Conservation (phyloP, 768 basidiomycete species). For the Suillus subalutaceus region DNA sequence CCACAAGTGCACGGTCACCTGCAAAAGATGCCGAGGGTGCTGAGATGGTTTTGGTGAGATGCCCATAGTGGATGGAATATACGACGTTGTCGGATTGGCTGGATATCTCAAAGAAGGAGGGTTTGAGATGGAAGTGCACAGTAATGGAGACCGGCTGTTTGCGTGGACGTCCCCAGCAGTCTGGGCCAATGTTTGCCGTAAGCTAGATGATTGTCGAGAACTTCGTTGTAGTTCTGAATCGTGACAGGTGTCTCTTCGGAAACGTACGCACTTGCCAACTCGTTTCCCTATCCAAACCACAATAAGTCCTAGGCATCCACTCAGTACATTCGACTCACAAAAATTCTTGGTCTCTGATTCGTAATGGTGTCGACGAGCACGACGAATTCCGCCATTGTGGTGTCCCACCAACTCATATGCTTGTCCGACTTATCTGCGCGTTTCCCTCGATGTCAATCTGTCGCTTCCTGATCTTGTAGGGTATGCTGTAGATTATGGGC, state of each 20-base stretch:
- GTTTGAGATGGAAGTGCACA: slow-evolving; percentile 45
- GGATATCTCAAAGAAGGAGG: slow-evolving; percentile 45
- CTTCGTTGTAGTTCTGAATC: not conserved
- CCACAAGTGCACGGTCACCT: slow-evolving; percentile 24
- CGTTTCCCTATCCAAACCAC: not conserved
- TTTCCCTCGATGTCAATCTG: not conserved
- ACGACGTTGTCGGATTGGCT: slow-evolving; percentile 53
- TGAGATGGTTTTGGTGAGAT: slow-evolving; percentile 29
- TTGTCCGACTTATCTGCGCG: not conserved
- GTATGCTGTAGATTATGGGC: not conserved
- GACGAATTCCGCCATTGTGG: slow-evolving; percentile 10
- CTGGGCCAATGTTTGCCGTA: slow-evolving; percentile 45
- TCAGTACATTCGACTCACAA: slow-evolving; percentile 14
- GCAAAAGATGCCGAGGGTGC: not conserved
- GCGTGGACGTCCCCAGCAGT: slow-evolving; percentile 52
- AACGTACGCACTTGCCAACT: slow-evolving; percentile 8
- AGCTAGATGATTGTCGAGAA: slow-evolving; percentile 23
- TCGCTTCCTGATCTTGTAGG: not conserved
- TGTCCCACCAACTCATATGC: too few relatives aligned
- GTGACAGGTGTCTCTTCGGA: not conserved
- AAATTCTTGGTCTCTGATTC: slow-evolving; percentile 24
- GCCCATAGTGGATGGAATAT: slow-evolving; percentile 39
- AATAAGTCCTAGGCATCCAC: not conserved
- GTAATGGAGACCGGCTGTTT: slow-evolving; percentile 56
- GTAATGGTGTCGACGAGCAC: slow-evolving; percentile 42